Base-by-base conservation (phyloP, 257 asterid genomes). In the Fraxinus cuspidata region DNA sequence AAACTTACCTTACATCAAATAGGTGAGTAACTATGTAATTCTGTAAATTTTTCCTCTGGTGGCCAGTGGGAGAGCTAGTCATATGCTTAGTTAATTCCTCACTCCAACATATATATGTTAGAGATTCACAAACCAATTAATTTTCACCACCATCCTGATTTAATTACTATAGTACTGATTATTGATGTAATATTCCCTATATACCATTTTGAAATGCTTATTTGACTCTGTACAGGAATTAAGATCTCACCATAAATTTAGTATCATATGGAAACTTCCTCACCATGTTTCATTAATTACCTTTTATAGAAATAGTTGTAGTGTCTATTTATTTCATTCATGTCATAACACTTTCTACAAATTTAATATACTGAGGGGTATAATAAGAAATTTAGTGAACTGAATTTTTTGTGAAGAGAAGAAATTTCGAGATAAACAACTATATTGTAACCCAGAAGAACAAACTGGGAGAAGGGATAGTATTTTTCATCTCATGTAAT, bases 1-100 rank as follows among this genome's bases (percentile, higher is more conserved):
- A 92, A 94, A 83, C 98, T 90, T 75, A 87, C 91, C 35, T 87
- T 94, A 78, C 98, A 94, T 86, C 99, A 95, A 84, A 95, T 93
- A 91, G 99, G 99, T 95, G 81, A 66, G 88, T 87, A 29, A 29
- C 74, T 56, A 53, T 78, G 15, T 63, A 38, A 66, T 23, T 34
- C 78, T 51, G n/a, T 63, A 10, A 27, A 4, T 23, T 63, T 63
- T 25, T 27, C 31, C 32, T 27, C 32, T 4, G 18, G 3, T 56
- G 65, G 10, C 7, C 27, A 2, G 65, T 56, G 65, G 11, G 12
- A 56, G 25, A 56, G 65, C 28, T 18, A 56, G 12, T 56, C 21
- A 56, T 56, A 6, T 56, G 12, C 25, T 56, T 56, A 56, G 28
- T 7, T 6, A 1, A 7, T 56, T 51, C 65, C 28, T n/a, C 58